Base-by-base conservation (phyloP, 2,329 filamentous ascomycete genomes). In the Malbranchea zuffiana region DNA sequence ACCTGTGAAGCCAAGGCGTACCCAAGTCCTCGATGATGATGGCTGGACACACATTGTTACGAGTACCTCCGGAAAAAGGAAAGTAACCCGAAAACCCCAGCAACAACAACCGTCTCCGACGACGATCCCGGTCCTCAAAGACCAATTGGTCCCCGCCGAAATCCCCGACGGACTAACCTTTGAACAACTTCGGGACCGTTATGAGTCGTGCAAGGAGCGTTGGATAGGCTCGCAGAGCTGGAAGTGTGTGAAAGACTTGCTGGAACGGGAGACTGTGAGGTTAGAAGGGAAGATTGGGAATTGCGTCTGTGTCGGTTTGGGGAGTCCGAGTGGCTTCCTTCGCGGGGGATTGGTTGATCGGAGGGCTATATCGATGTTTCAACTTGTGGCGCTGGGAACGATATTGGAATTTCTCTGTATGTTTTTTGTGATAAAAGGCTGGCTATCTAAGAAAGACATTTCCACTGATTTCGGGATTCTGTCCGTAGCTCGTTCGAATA, bases 1-100 rank as follows among this genome's bases (percentile, higher is more conserved):
- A 39, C n/a, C 25, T 36, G 30, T 25, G 40, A 15, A 39, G 18
- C n/a, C 32, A 41, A 62, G 61, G 45, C 57, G 57, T 24, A 46
- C 56, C 28, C 44, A 60, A 50, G 44, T 63, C 42, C 56, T 54
- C 35, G 60, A 60, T 45, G 39, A 51, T 15, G 50, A 60, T 32
- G 62, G 62, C 50, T 66, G 62, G 62, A 64, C 62, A 16, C 62
- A 65, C 44, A 52, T 66, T 42, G n/a, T n/a, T n/a, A n/a, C n/a
- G n/a, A n/a, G n/a, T n/a, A 56, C 57, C 15, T 38, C 16, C 42
- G 26, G 29, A 25, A 41, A 12, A 23, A n/a, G 26, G 11, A 11
- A 35, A 26, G 20, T 20, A 11, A 8, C 34, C 27, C 33, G 19
- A n/a, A 31, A 31, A 19, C 2, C 24, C 17, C 13, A 29, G 27